phyloP scores from a whole-genome alignment of 768 basidiomycete species.

The Fomitopsis pulvina region DNA sequence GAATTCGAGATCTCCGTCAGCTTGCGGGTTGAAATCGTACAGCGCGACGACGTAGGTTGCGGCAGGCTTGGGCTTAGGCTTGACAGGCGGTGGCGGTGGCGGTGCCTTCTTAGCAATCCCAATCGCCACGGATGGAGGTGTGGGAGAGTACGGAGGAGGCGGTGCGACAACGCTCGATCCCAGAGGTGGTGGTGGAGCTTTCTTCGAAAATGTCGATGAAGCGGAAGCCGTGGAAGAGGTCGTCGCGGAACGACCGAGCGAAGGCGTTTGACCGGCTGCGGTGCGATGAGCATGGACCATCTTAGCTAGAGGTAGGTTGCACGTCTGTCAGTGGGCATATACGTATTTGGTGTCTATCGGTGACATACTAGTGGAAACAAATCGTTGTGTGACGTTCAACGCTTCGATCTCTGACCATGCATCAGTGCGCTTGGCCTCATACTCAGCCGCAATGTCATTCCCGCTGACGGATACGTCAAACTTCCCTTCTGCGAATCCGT shows the following conservation, averaged over 20 bases:
- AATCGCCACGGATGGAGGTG: conserved; percentile 21
- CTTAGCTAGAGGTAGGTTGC: conserved; percentile 39
- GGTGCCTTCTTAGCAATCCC: conserved; percentile 66
- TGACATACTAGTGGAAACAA: conserved; percentile 76
- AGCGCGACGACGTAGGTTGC: conserved; percentile 83
- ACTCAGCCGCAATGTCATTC: conserved; percentile 68
- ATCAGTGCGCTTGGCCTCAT: conserved; percentile 79
- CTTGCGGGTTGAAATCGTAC: conserved; percentile 94
- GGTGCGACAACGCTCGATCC: conserved; percentile 23
- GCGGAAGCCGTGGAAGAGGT: conserved; percentile 15
- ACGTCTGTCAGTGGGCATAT: neutral
- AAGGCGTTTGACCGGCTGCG: conserved; percentile 11
- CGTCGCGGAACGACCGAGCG: conserved; percentile 19
- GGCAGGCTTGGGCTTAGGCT: conserved; percentile 75
- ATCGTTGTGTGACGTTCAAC: conserved; percentile 75
- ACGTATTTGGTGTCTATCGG: neutral
- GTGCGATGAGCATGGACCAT: conserved; percentile 53
- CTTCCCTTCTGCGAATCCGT: conserved; percentile 73
- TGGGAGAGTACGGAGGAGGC: conserved; percentile 33
- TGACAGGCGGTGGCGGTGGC: conserved; percentile 88
- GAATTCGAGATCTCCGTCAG: conserved; percentile 91
- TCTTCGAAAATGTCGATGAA: conserved; percentile 37
- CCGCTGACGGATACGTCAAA: conserved; percentile 62
- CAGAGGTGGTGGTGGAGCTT: conserved; percentile 28
- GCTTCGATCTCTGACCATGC: conserved; percentile 73